Base-by-base conservation (phyloP, 495 filamentous ascomycete genomes). In the Penicillium pancosmium region DNA sequence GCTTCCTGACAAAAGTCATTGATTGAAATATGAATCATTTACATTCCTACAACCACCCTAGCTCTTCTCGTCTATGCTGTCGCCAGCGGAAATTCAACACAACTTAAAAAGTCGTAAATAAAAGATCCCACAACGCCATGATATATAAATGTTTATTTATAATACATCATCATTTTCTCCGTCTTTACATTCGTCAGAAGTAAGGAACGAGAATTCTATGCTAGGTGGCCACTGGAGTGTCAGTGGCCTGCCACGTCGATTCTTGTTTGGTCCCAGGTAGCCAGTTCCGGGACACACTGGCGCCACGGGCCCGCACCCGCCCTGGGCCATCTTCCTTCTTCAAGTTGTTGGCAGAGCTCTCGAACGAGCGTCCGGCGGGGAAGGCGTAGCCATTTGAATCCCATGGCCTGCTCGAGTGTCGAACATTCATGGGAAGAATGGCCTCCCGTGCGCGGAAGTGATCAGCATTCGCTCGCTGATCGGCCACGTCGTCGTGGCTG, bases 401-500 rank as follows among this genome's bases (percentile, higher is more conserved):
- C 74, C 76, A 71, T 35, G 65, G 58, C 56, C 68, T 75, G 59
- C 55, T 68, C 35, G 70, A 44, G 3, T 50, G 73, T 64, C 70
- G 74, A 15, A 70, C 71, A 56, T 76, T 87, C 43, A 92, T 71
- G 5, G 93, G 94, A 19, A 97, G 78, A 12, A 97, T 73, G 8
- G 85, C 73, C n/a, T 83, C 80, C 23, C 78, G 81, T 0, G 79
- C 79, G 48, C 86, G 86, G 46, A 80, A 75, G 48, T 85, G 80
- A 55, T 84, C 79, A 6, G 79, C 64, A 50, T 84, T 82, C 7
- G 85, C 83, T 53, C 77, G 75, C 54, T 88, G 86, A 64, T 98
- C 92, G 35, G 90, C 91, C 68, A 91, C 89, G 63, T 89, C 88
- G 54, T 88, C 89, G 68, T 93, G 88, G 62, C 83, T 89, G 35